Evolutionary conservation across 140 eudicot species (phyloP).

Genomic region (Bidens hawaiensis): DNA sequence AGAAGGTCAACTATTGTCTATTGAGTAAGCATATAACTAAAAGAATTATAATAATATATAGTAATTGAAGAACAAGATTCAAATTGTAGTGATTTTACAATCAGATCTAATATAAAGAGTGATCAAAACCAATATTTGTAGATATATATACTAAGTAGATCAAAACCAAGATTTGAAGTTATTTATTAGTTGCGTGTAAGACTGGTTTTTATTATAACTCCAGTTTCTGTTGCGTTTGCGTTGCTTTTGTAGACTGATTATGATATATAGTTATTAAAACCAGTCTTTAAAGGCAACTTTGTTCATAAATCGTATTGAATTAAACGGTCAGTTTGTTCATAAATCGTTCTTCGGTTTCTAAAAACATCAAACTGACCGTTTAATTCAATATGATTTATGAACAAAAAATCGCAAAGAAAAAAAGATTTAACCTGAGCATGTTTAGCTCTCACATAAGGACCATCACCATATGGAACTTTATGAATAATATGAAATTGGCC

Average conservation of each 20-base stretch:
- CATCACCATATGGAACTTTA: conserved; percentile 90
- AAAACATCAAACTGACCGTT: not conserved
- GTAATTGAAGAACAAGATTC: not conserved
- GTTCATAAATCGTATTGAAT: too few species aligned
- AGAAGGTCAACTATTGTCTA: not conserved
- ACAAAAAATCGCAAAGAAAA: not conserved
- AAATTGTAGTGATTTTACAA: not conserved
- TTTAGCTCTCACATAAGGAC: conserved; percentile 91
- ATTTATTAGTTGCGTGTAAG: not conserved
- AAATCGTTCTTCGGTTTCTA: too few species aligned
- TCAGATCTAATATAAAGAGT: not conserved
- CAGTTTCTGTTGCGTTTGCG: not conserved
- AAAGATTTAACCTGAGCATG: conserved; percentile 67
- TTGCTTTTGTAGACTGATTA: not conserved
- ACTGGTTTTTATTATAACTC: not conserved
- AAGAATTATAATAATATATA: not conserved
- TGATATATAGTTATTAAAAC: not conserved
- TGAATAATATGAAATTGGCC: conserved; percentile 59
- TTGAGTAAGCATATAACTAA: not conserved
- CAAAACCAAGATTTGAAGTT: not conserved
- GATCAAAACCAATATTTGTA: not conserved
- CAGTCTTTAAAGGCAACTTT: conserved; percentile 7
- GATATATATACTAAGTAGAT: not conserved
- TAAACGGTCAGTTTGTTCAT: too few species aligned
- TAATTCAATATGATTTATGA: not conserved